phyloP scores from a whole-genome alignment of 768 basidiomycete genomes.

The Mycena polygramma region DNA sequence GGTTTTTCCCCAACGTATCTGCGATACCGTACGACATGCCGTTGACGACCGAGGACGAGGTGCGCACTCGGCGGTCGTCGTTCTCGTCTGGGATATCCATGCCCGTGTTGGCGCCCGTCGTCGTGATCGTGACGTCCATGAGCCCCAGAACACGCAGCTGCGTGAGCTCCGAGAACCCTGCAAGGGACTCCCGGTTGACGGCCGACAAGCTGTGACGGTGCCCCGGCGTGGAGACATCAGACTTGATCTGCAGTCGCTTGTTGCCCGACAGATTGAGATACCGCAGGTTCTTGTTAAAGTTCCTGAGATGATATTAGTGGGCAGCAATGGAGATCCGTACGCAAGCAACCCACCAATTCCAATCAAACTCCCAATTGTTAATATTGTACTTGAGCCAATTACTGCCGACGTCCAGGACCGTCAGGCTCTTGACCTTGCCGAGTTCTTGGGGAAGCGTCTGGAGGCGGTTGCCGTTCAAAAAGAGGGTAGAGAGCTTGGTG shows the following conservation, averaged over 20 bases:
- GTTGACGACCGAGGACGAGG: constrained; percentile 89
- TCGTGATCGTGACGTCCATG: constrained; percentile 94
- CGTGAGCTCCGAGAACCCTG: constrained; percentile 89
- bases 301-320: constrained; percentile 66
- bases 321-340: neutral
- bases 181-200: constrained; percentile 59
- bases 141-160: constrained; percentile 93
- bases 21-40: constrained; percentile 97
- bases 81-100: constrained; percentile 84
- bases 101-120: constrained; percentile 62
- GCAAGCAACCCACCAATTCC: constrained; percentile 86
- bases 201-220: constrained; percentile 47
- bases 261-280: constrained; percentile 99
- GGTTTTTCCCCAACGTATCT: constrained; percentile 86
- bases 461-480: constrained; percentile 93
- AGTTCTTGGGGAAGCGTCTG: constrained; percentile 94
- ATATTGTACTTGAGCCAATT: constrained; percentile 97
- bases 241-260: constrained; percentile 95
- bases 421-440: constrained; percentile 82
- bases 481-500: constrained; percentile 77
- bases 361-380: constrained; percentile 98
- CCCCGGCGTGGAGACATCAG: constrained; percentile 60
- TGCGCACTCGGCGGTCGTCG: constrained; percentile 92
- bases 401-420: constrained; percentile 91
- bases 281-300: constrained; percentile 92